Evolutionary conservation across 1,139 yeast genomes (phyloP), one percentile per base, ranked within the genome.

Genomic region (Diutina pseudorugosa): DNA sequence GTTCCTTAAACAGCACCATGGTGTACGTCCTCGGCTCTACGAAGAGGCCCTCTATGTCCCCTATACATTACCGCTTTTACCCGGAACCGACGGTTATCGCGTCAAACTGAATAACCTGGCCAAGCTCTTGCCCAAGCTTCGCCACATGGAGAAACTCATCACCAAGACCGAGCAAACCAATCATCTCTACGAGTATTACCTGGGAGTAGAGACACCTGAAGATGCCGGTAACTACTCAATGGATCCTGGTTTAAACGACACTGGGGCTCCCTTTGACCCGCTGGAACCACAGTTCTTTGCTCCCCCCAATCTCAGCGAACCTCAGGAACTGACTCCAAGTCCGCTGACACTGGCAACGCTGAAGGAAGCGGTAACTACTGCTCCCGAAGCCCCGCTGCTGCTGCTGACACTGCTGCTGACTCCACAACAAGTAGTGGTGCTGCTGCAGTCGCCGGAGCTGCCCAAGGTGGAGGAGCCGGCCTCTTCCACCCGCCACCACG

Each of bases 21-120:
- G 83, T 60, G 95, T 90, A 2, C 78, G 87, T 23, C 96, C 97
- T 1, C 71, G 97, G 55, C 65, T 86, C 27, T 91, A 91, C 60
- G 97, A 91, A 64, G 98, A 91, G 60, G 95, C 91, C 6, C 69
- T 93, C 36, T 93, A 90, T 63, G 93, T 89, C 2, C 96, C 96
- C 0, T 93, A 93, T 61, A 78, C 90, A 23, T 71, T 93, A 50
- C 98, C 98, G 0, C 70, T 93, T 40, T 70, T 90, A 3, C 95
- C 96, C 0, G 98, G 98, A 1, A 80, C 79, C 52, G 91, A 86
- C 57, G 96, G 95, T 0, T 85, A 79, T 58, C 71, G 98, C 53
- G 85, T 91, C 8, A 84, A 82, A 62, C 86, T 96, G 4, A 88
- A 89, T 60, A 80, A 86, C 52, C 75, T 88, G 2, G 82, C 82